Evolutionary conservation across 108 stramenopile genomes (phyloP), one percentile per base, ranked within the genome.

Genomic region (Cyclotella sp.): DNA sequence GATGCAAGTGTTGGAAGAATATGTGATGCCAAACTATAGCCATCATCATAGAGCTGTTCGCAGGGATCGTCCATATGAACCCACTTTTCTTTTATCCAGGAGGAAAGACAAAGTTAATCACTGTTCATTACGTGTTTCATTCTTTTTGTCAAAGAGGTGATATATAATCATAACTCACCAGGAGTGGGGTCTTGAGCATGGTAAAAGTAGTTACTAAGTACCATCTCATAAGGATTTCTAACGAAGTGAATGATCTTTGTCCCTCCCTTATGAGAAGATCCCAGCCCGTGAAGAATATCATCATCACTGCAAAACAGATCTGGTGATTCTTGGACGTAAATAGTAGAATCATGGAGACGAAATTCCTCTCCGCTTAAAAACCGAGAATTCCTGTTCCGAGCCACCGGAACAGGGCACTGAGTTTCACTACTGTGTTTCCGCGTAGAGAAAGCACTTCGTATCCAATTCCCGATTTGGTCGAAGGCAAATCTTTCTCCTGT

Each of bases 211-310:
- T 84, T 84, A 19, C 65, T 69, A 30, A 80, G 6, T 13, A 76
- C 75, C 83, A 84, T 84, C 22, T 76, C 67, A 51, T 70, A 84
- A 14, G 83, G 83, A 46, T 80, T 77, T 11, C 83, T 51, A n/a
- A 84, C 69, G 24, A 84, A 80, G 59, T 84, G 83, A 8, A 84
- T 55, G 26, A 84, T 77, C 54, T 84, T 84, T 22, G 75, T 57
- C 40, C 64, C 67, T 28, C 70, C 69, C 19, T 49, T 22, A 28
- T 43, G 24, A 0, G 59, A 42, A 21, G 26, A 44, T 28, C 53
- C 7, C 60, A 81, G 18, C 39, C 58, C 29, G 16, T 28, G 22
- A 0, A 39, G 45, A 26, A 81, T 40, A 11, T 69, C 47, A 14
- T 43, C 41, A 63, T 69, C 73, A 15, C 24, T n/a, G 39, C 79